Evolutionary conservation across 1,284 basidiomycete species (phyloP).

Genomic region (Pyrrhoderma noxium): DNA sequence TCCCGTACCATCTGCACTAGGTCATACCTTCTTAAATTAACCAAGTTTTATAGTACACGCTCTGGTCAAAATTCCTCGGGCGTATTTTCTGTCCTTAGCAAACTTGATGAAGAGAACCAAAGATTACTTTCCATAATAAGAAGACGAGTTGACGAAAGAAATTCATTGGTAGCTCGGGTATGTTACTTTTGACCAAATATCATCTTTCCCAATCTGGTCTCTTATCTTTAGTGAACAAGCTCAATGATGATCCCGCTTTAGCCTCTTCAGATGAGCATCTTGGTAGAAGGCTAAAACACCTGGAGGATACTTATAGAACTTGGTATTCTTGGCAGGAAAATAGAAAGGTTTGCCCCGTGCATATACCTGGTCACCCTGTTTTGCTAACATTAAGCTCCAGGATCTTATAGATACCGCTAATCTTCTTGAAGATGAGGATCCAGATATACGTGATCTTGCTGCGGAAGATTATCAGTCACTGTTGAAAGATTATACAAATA

Average conservation of each 20-base stretch:
- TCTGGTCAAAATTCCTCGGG: not conserved
- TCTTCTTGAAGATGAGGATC: slow-evolving; percentile 71
- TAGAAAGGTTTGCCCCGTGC: slow-evolving; percentile 32
- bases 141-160: slow-evolving; percentile 26
- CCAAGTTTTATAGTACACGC: no score
- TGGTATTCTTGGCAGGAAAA: slow-evolving; percentile 42
- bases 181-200: slow-evolving; percentile 12
- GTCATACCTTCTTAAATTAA: no score
- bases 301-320: slow-evolving; percentile 44
- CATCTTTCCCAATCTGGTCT: no score
- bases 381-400: slow-evolving; percentile 36
- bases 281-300: slow-evolving; percentile 41
- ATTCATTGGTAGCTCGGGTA: slow-evolving; percentile 26
- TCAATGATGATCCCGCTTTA: slow-evolving; percentile 25
- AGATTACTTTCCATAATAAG: slow-evolving; percentile 30
- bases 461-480: slow-evolving; percentile 59
- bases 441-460: slow-evolving; percentile 71
- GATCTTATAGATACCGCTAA: slow-evolving; percentile 54
- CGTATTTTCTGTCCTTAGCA: not conserved
- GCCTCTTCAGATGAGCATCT: slow-evolving; percentile 36
- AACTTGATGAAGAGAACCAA: slow-evolving; percentile 27
- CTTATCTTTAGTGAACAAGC: no score
- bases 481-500: slow-evolving; percentile 37
- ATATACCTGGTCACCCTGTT: slow-evolving; percentile 4
- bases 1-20: no score